Base-by-base conservation (phyloP, 2,329 filamentous ascomycete genomes). In the Escovopsis sp. region DNA sequence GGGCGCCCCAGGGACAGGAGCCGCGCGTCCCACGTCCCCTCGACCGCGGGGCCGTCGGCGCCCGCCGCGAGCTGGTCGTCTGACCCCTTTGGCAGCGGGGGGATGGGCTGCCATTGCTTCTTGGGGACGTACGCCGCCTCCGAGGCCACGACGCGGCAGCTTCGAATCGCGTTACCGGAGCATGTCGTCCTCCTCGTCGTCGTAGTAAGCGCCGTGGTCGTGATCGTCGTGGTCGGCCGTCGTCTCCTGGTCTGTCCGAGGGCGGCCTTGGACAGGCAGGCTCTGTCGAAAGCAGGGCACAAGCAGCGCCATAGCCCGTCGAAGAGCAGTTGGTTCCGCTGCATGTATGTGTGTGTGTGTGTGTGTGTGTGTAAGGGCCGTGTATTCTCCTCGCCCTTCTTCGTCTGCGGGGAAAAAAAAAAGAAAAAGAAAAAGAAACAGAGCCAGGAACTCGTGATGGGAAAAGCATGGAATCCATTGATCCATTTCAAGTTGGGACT, bases 251-350 rank as follows among this genome's bases (percentile, higher is more conserved):
- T 40, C 28, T 46, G 46, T 41, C 53, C 43, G 48, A 47, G 48
- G 44, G 61, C 45, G 12, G 61, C 53, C 41, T 51, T 61, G 4
- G 58, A 56, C 11, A 69, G 53, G 3, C 59, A 53, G 4, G 51
- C 44, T 6, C 59, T 49, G 51, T 74, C 69, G 44, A 74, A 63
- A 8, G 67, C 69, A 11, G 77, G 77, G 52, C 74, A 80, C 12
- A 82, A 61, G 53, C 72, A 79, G 54, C 72, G 72, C 74, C 76
- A 80, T 38, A 82, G 66, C 46, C 76, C 74, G 56, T 82, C 77
- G 33, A 68, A 53, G 2, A 65, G 55, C 40, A 70, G 51, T 47
- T 45, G 45, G 35, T 48, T 50, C 36, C 52, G 51, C 46, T 55
- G 55, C 59, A 62, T 62, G 15, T 15, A 2, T 15, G 15, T 15